Evolutionary conservation across 2,329 filamentous ascomycete genomes (phyloP), one percentile per base, ranked within the genome.

Genomic region (Dothideomycetes sp.): DNA sequence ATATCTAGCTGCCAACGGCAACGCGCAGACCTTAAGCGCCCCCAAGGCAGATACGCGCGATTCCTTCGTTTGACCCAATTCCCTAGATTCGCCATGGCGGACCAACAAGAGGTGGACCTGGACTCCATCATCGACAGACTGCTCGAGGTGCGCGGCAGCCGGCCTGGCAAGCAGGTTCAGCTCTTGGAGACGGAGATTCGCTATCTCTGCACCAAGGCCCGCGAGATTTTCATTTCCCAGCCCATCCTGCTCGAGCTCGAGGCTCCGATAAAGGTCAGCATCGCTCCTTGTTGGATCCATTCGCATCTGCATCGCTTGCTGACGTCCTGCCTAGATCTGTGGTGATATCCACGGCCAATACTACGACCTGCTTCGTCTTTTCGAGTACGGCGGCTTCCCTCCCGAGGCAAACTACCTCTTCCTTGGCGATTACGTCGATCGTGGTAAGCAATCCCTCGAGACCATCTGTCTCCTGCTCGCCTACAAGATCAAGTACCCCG

Each of bases 401-500:
- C 91, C 91, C 11, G 88, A 96, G 69, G 88, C 91, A 58, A 98
- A 98, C 73, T 98, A 96, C 68, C 85, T 98, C 54, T 98, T 98
- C 75, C 83, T 98, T 37, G 91, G 91, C 52, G 91, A 98, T 62
- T 98, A 98, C 58, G 91, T 98, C 56, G 91, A 98, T 64, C 81
- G 91, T 70, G 91, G 91, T 70, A 96, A 98, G 75, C 91, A 98
- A 68, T 95, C 89, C 29, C 81, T 98, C 40, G 91, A 98, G 73
- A 96, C 91, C 51, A 96, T 98, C 66, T 94, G 87, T 70, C 73
- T 98, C 48, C 75, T 98, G 42, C 77, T 98, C 37, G 87, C 87
- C 47, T 98, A 96, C 78, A 98, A 98, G 78, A 94, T 98, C 77
- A 96, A 96, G 72, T 96, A 94, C 63, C 91, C 91, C 36, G 91